A percentile compares a stretch with the other conserved stretches of the same genome.
Conservation (phyloP, 345 rosid genomes). For the Eucalyptus regnans region DNA sequence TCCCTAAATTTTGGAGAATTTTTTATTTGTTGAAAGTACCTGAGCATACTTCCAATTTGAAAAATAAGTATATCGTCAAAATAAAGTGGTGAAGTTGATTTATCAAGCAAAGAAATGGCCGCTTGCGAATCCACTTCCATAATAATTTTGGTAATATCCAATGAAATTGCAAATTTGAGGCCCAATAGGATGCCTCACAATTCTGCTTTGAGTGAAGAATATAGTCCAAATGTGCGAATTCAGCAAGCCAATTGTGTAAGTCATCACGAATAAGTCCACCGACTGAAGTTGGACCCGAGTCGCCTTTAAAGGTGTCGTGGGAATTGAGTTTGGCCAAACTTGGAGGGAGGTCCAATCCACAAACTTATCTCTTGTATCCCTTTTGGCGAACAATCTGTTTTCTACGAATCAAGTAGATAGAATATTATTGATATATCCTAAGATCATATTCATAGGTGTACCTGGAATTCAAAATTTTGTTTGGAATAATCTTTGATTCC, state of each 20-base stretch:
- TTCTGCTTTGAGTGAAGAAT: background rate
- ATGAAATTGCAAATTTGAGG: background rate
- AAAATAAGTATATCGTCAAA: background rate
- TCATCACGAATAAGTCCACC: background rate
- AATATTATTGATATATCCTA: background rate
- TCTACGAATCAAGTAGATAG: background rate
- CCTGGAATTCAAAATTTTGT: background rate
- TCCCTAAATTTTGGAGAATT: background rate
- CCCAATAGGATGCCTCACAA: background rate
- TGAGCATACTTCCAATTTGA: background rate
- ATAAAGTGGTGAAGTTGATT: background rate
- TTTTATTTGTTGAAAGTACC: background rate
- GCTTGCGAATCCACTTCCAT: background rate
- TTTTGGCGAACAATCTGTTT: background rate
- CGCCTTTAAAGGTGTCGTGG: background rate
- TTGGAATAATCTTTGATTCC: background rate
- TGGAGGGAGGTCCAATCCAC: background rate
- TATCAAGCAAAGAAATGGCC: background rate
- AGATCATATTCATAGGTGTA: background rate
- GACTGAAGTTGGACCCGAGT: background rate
- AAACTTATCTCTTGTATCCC: background rate
- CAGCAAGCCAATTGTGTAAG: background rate
- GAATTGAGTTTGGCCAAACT: background rate
- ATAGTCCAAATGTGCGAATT: background rate
- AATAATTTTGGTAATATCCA: background rate